Evolutionary conservation across 768 basidiomycete species (phyloP).

Genomic region (Pisolithus sp.): DNA sequence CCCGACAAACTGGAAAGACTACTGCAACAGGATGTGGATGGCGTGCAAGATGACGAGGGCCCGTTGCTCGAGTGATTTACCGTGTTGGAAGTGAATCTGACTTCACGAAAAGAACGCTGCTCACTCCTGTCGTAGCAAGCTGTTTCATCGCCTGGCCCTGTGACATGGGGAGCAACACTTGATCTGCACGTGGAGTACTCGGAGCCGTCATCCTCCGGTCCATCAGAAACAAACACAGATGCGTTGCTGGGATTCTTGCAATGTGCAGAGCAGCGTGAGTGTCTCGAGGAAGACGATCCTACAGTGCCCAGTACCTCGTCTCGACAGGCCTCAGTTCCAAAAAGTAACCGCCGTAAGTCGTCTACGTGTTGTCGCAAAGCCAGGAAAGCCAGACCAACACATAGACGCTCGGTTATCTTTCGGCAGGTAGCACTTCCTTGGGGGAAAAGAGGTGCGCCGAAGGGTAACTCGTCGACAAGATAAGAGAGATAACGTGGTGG

Average conservation of each 20-base stretch:
- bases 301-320: neutral
- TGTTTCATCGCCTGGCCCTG: neutral
- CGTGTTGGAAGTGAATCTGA: neutral
- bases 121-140: neutral
- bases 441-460: neutral
- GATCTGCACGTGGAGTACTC: slow-evolving; percentile 22
- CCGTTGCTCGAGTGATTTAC: neutral
- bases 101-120: neutral
- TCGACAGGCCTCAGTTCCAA: neutral
- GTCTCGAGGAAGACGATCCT: neutral
- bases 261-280: neutral
- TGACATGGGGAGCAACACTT: neutral
- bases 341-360: slow-evolving; percentile 11
- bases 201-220: slow-evolving; percentile 6
- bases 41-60: slow-evolving; percentile 4
- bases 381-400: slow-evolving; percentile 13
- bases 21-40: slow-evolving; percentile 17
- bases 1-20: slow-evolving; percentile 13
- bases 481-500: slow-evolving; percentile 8
- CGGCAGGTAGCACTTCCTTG: slow-evolving; percentile 4
- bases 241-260: neutral
- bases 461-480: slow-evolving; percentile 18
- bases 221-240: neutral
- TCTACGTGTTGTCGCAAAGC: slow-evolving; percentile 16
- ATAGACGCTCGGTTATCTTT: slow-evolving; percentile 11